A percentile compares a stretch with the other conserved stretches of the same genome.
phyloP scores from a whole-genome alignment of 2,329 filamentous ascomycete species.

The Ophiosphaerella herpotricha region DNA sequence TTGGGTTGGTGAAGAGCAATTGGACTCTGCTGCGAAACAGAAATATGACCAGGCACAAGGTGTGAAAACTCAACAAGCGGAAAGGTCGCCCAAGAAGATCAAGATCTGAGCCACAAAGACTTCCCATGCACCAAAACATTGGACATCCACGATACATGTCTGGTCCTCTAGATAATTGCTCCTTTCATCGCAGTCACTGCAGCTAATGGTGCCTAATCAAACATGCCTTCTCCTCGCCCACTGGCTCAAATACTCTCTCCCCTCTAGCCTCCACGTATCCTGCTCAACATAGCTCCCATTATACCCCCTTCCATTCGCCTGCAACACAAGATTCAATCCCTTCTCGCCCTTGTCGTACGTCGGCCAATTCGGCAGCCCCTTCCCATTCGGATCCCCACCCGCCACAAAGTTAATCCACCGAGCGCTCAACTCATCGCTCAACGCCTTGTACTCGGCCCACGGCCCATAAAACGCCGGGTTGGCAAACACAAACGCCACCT shows the following conservation, averaged over 20 bases:
- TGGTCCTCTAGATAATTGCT: too few relatives aligned
- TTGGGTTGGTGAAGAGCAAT: slow-evolving; percentile 11
- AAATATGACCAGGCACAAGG: slow-evolving; percentile 8
- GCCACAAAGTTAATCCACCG: slow-evolving; percentile 54
- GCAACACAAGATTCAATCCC: slow-evolving; percentile 52
- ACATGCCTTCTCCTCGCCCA: slow-evolving; percentile 47
- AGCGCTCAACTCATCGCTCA: slow-evolving; percentile 52
- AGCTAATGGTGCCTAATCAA: slow-evolving; percentile 6
- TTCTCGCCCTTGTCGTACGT: slow-evolving; percentile 42
- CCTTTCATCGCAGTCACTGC: too few relatives aligned
- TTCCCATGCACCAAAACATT: too few relatives aligned
- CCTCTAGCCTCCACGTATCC: slow-evolving; percentile 51
- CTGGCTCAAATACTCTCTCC: slow-evolving; percentile 46
- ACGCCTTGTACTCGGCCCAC: slow-evolving; percentile 45
- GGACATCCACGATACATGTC: too few relatives aligned
- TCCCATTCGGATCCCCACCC: slow-evolving; percentile 44
- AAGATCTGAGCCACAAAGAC: neutral
- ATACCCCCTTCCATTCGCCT: slow-evolving; percentile 48
- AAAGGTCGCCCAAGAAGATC: neutral
- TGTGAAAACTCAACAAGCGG: neutral
- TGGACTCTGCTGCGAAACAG: slow-evolving; percentile 1
- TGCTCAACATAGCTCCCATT: slow-evolving; percentile 49
- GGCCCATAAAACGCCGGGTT: slow-evolving; percentile 48
- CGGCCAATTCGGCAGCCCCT: slow-evolving; percentile 47
- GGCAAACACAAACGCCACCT: slow-evolving; percentile 54